phyloP scores from a whole-genome alignment of 2,329 filamentous ascomycete genomes.

The Sporothrix humicola region DNA sequence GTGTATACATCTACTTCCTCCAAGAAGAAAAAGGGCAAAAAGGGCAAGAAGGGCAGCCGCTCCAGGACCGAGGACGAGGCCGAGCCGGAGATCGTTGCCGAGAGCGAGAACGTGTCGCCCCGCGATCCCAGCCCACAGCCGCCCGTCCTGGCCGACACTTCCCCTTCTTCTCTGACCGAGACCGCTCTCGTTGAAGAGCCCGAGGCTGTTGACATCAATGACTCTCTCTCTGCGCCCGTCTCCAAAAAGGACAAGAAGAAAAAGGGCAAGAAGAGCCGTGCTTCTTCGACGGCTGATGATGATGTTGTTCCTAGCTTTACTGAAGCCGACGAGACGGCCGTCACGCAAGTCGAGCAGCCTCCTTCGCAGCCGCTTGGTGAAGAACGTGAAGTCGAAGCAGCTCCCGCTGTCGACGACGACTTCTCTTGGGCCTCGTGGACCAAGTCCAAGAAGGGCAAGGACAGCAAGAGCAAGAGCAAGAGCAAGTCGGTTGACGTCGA shows the following conservation, averaged over 20 bases:
- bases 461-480: conserved; percentile 7
- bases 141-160: too few relatives aligned
- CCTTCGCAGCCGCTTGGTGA: too few relatives aligned
- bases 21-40: conserved; percentile 18
- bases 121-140: background rate
- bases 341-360: conserved; percentile 37
- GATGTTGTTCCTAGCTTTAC: conserved; percentile 52
- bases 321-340: conserved; percentile 44
- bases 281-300: background rate
- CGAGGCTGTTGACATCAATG: background rate
- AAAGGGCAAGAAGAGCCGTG: conserved; percentile 50
- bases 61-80: conserved; percentile 13
- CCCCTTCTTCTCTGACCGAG: background rate
- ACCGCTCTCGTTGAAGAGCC: conserved; percentile 27
- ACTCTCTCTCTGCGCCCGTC: conserved; percentile 25
- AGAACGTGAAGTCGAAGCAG: too few relatives aligned
- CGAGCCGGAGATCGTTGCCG: background rate
- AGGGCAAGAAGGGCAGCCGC: conserved; percentile 29
- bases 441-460: conserved; percentile 19
- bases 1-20: background rate
- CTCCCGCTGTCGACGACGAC: conserved; percentile 42
- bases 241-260: conserved; percentile 47
- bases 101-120: conserved; percentile 8
- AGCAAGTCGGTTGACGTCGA: background rate
- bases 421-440: conserved; percentile 36